Base-by-base conservation (phyloP, 257 asterid species). In the Scutellaria barbata region DNA sequence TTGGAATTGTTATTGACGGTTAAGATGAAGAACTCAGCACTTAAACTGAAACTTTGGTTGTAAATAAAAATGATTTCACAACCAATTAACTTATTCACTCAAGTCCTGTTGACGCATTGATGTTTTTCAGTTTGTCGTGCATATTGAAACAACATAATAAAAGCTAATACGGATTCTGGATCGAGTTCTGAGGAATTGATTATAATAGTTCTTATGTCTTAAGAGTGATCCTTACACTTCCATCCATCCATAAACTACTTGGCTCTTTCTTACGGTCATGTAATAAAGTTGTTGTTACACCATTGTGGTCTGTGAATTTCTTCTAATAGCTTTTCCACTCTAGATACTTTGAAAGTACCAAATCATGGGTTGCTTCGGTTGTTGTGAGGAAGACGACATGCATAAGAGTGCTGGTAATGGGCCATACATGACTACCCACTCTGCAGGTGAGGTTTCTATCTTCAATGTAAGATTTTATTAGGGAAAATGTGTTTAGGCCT, bases 361-460 rank as follows among this genome's bases (percentile, higher is more conserved):
- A 22, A 71, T 59, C 72, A 90, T 90, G 95, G 63, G 96, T 60
- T 88, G 95, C 87, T 88, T 88, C 35, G 55, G 82, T 62, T 88
- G 95, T 70, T 88, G 95, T 70, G 72, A 37, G 45, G 91, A 85
- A 6, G 95, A 81, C 73, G 88, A 88, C 79, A 71, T 85, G 84
- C 88, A 82, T 22, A 88, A 86, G 85, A 71, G 82, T 56, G 55
- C 86, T 66, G 90, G 87, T 78, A 81, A 81, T 81, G 94, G 89
- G 55, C 83, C 79, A 51, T 84, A 76, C 81, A 68, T 69, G 76
- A 45, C 92, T 69, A 74, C 80, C 60, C 73, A 85, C 73, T 66
- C 85, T 41, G 85, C 92, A 72, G 89, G 96, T 89, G 55, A 66
- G 56, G 61, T 71, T 64, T 51, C 71, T 52, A 18, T 52, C 55